A percentile compares a stretch with the other conserved stretches of the same genome.
phyloP scores from a whole-genome alignment of 257 asterid genomes.

The Petrea volubilis region DNA sequence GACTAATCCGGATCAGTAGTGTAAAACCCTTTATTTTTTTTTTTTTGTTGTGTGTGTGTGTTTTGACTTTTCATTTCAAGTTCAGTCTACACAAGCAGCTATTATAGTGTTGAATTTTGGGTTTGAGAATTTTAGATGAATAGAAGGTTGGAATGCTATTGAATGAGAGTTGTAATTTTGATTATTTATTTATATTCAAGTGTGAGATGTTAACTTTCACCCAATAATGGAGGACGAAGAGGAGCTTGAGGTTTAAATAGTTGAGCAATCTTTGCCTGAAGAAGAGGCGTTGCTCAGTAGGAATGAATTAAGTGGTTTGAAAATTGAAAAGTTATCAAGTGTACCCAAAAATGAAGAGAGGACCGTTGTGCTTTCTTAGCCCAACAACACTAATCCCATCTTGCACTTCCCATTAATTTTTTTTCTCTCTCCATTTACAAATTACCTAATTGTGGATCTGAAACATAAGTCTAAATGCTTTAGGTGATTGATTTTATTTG shows the following conservation, averaged over 20 bases:
- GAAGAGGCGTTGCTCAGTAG: constrained; percentile 23
- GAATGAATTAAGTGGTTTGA: constrained; percentile 29
- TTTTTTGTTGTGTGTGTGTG: no score
- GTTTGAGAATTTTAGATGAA: neutral
- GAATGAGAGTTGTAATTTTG: neutral
- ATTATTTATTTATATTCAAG: neutral
- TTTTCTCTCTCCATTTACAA: constrained; percentile 41
- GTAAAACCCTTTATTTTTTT: no score
- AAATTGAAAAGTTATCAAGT: constrained; percentile 58
- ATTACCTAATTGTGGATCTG: constrained; percentile 39
- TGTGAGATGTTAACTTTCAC: constrained; percentile 56
- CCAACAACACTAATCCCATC: constrained; percentile 28
- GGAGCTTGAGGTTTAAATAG: constrained; percentile 28
- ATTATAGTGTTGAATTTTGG: neutral
- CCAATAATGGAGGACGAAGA: constrained; percentile 58
- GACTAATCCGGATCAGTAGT: no score
- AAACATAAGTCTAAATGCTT: constrained; percentile 36
- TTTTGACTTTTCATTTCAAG: no score
- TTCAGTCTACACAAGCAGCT: no score
- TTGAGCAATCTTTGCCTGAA: constrained; percentile 27
- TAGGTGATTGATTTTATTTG: neutral
- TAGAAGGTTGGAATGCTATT: neutral
- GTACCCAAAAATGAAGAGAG: constrained; percentile 56
- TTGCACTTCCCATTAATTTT: constrained; percentile 32
- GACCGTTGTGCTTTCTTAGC: constrained; percentile 61